These are phyloP conservation scores for Candida ulmi DNA, from an alignment of 805 yeast genomes.

Conservation along the genomic window DNA sequence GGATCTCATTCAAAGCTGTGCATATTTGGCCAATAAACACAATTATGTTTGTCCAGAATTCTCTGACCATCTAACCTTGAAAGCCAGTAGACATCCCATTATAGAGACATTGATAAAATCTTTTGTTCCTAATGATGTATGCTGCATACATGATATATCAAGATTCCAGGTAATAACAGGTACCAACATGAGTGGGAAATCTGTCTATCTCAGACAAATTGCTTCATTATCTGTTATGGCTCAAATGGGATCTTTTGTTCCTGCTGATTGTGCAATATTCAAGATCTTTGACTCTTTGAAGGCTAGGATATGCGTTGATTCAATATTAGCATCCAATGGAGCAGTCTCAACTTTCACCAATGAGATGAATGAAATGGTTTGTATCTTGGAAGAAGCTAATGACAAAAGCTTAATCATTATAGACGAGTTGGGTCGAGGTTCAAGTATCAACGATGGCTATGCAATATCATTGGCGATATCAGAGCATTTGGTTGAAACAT, in stretches of 20 bases:
- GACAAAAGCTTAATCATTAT: constrained; percentile 34
- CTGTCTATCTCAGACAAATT: constrained; percentile 48
- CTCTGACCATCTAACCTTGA: constrained; percentile 23
- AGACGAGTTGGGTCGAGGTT: constrained; percentile 54
- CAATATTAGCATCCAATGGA: constrained; percentile 7
- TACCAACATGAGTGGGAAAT: constrained; percentile 61
- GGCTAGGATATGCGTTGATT: constrained; percentile 34
- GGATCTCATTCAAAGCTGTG: constrained; percentile 34
- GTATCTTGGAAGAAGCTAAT: constrained; percentile 32
- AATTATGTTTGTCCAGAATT: constrained; percentile 33
- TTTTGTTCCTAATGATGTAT: constrained; percentile 36
- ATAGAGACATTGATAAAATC: constrained; percentile 25
- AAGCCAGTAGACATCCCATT: constrained; percentile 37
- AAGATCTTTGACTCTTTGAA: constrained; percentile 34
- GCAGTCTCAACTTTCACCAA: constrained; percentile 36
- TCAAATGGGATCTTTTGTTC: constrained; percentile 52
- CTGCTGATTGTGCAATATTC: constrained; percentile 37
- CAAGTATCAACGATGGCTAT: constrained; percentile 46
- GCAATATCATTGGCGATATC: constrained; percentile 41
- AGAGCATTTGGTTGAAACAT: constrained; percentile 28
- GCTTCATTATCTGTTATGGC: constrained; percentile 45
- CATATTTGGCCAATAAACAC: constrained; percentile 20
- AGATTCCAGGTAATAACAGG: constrained; percentile 49
- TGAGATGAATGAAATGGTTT: constrained; percentile 45
- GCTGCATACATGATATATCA: constrained; percentile 29